Conservation (phyloP, 169 alveolate genomes). For the Plasmodium ovale region DNA sequence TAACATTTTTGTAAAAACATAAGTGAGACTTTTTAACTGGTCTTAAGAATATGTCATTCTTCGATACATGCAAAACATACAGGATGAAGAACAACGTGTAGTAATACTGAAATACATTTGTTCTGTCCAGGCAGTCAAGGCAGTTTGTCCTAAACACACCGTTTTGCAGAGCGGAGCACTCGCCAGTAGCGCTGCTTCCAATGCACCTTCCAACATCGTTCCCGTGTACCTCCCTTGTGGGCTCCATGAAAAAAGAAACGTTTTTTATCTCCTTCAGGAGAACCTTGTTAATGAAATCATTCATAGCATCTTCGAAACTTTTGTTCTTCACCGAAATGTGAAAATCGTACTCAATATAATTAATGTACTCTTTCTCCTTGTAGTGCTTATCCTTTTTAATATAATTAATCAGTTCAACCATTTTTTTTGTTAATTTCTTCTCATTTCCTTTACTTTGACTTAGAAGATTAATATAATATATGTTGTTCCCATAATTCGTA, state of each 20-base stretch:
- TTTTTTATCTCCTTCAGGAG: constrained; percentile 47
- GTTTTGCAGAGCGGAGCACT: constrained; percentile 80
- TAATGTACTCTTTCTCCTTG: constrained; percentile 76
- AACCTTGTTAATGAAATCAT: constrained; percentile 78
- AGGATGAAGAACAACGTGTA: constrained; percentile 56
- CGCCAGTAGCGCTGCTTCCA: neutral
- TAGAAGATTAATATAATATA: constrained; percentile 79
- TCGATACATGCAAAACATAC: constrained; percentile 40
- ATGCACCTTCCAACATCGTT: neutral
- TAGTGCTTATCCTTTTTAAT: constrained; percentile 80
- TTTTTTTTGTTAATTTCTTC: constrained; percentile 78
- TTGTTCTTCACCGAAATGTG: constrained; percentile 74
- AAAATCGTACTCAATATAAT: constrained; percentile 78
- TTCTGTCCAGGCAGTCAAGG: constrained; percentile 98
- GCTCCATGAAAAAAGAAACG: constrained; percentile 67
- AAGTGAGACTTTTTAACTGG: constrained; percentile 47
- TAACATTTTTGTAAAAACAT: constrained; percentile 53
- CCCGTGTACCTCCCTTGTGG: constrained; percentile 1
- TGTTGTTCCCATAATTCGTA: constrained; percentile 79
- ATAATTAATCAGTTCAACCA: constrained; percentile 60
- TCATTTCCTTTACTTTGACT: constrained; percentile 81
- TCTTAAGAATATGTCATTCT: constrained; percentile 45
- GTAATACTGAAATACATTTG: constrained; percentile 95
- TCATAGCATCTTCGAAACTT: constrained; percentile 77
- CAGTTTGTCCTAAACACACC: constrained; percentile 98